These are phyloP conservation scores for Theobroma cacao DNA, from an alignment of 345 rosid species.

Conservation along the genomic window DNA sequence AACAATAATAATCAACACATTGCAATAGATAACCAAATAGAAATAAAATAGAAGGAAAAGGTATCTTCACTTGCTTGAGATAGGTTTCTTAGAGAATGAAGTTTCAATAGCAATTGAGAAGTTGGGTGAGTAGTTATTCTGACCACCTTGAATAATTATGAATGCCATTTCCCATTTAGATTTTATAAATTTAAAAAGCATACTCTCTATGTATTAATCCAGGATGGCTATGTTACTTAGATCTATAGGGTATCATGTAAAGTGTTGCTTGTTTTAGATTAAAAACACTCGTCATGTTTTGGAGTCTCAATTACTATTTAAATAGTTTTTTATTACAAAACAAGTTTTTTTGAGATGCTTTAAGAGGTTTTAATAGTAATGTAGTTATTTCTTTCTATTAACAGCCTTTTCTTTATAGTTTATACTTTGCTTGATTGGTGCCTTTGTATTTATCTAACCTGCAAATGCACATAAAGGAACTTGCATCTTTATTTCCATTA, in stretches of 20 bases:
- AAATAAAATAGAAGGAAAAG: no score
- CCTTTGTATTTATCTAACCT: background rate
- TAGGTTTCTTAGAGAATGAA: constrained; percentile 90
- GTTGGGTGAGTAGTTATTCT: constrained; percentile 51
- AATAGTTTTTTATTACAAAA: background rate
- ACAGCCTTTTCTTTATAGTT: background rate
- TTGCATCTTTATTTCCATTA: background rate
- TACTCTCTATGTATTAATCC: background rate
- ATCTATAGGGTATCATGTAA: constrained; percentile 20
- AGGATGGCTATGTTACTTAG: background rate
- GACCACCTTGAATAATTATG: background rate
- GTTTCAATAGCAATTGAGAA: constrained; percentile 83
- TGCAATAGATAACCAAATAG: no score
- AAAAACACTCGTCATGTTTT: constrained; percentile 16
- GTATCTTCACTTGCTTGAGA: constrained; percentile 73
- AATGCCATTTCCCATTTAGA: constrained; percentile 5
- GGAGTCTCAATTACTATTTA: constrained; percentile 8
- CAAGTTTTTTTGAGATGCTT: background rate
- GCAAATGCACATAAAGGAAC: background rate
- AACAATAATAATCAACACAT: no score
- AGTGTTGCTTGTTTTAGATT: constrained; percentile 18
- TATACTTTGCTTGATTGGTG: background rate
- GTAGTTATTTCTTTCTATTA: background rate
- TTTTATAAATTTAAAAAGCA: background rate
- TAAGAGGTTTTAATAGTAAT: background rate